phyloP scores from a whole-genome alignment of 2,329 filamentous ascomycete species.

The Thelonectria discophora region DNA sequence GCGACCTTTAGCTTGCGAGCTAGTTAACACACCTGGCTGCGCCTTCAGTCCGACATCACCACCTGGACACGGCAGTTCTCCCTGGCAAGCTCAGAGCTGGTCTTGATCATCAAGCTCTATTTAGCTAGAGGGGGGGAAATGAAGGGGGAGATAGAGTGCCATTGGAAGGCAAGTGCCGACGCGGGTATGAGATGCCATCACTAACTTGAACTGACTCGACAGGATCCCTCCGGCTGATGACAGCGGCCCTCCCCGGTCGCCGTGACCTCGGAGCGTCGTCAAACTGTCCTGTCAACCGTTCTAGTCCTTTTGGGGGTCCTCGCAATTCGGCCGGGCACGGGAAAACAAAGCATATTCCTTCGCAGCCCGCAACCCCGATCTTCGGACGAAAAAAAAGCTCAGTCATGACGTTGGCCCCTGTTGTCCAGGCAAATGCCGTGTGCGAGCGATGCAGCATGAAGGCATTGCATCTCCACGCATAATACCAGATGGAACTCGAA shows the following conservation, averaged over 20 bases:
- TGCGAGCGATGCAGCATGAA: background rate
- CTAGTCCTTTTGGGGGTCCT: background rate
- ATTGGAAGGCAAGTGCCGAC: background rate
- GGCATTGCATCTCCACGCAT: background rate
- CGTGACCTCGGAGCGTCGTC: background rate
- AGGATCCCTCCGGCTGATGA: background rate
- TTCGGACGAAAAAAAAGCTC: background rate
- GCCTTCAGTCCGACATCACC: background rate
- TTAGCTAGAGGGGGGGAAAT: background rate
- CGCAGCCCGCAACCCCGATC: too few relatives aligned
- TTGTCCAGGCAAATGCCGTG: slow-evolving; percentile 10
- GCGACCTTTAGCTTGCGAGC: slow-evolving; percentile 11
- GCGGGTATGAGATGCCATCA: background rate
- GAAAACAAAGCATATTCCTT: slow-evolving; percentile 6
- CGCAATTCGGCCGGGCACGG: slow-evolving; percentile 11
- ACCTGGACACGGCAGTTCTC: background rate
- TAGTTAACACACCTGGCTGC: background rate
- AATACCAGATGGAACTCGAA: too few relatives aligned
- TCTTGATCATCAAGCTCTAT: background rate
- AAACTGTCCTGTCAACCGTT: background rate
- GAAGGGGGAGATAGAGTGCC: background rate
- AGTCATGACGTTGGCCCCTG: slow-evolving; percentile 4
- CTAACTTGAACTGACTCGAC: background rate
- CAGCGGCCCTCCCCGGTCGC: background rate
- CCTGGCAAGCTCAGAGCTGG: background rate